phyloP scores from a whole-genome alignment of 805 yeast species.

The Torulaspora franciscae region DNA sequence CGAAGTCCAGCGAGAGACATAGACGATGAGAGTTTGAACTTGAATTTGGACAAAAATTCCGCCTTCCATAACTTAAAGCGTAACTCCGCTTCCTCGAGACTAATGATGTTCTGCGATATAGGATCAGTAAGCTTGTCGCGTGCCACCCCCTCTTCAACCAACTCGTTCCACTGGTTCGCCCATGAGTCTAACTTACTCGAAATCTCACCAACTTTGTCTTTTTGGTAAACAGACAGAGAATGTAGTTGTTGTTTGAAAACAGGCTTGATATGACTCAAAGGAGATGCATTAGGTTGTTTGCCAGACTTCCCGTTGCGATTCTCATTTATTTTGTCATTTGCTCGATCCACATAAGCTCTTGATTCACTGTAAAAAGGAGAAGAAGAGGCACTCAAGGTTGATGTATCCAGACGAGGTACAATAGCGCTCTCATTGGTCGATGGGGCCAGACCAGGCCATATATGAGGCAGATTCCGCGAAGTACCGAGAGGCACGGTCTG shows the following conservation, averaged over 20 bases:
- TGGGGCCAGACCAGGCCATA: conserved; percentile 2
- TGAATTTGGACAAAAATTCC: conserved; percentile 42
- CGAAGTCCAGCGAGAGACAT: conserved; percentile 46
- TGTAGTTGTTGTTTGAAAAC: conserved; percentile 29
- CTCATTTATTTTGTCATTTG: neutral
- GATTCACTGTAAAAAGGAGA: neutral
- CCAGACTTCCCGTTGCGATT: neutral
- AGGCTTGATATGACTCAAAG: conserved; percentile 1
- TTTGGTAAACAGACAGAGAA: conserved; percentile 23
- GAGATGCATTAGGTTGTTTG: neutral
- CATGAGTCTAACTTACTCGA: conserved; percentile 41
- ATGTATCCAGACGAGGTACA: neutral
- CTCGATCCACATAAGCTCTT: neutral
- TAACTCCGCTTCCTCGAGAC: conserved; percentile 52
- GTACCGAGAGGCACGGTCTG: neutral
- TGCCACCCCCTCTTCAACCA: conserved; percentile 44
- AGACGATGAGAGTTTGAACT: conserved; percentile 48
- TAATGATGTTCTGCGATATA: conserved; percentile 52
- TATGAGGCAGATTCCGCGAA: conserved; percentile 4
- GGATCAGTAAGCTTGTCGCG: conserved; percentile 46
- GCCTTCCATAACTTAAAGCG: conserved; percentile 49
- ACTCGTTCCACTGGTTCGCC: conserved; percentile 42
- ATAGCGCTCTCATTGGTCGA: neutral
- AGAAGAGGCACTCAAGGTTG: neutral
- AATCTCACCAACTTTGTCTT: conserved; percentile 38